phyloP scores from a whole-genome alignment of 2,329 filamentous ascomycete genomes.

The Hysterium pulicare region DNA sequence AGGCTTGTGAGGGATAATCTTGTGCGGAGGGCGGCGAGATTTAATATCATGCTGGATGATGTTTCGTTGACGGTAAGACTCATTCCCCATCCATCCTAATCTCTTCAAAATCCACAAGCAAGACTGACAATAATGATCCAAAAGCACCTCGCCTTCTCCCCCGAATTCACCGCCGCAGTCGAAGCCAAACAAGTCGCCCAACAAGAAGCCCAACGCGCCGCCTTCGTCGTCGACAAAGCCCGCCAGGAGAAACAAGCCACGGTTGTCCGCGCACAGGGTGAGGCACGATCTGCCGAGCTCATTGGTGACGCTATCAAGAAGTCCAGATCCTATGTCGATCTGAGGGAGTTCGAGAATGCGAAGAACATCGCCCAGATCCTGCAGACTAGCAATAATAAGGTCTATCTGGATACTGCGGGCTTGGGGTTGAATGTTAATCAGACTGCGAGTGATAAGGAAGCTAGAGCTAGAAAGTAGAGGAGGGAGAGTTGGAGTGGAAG shows the following conservation, averaged over 20 bases:
- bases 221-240: conserved; percentile 97
- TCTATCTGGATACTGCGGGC: conserved; percentile 88
- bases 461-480: conserved; percentile 25
- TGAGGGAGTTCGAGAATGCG: conserved; percentile 98
- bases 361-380: conserved; percentile 81
- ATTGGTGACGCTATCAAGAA: conserved; percentile 99
- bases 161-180: conserved; percentile 66
- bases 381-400: conserved; percentile 87
- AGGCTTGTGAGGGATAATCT: conserved; percentile 89
- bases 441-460: conserved; percentile 39
- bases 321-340: conserved; percentile 91
- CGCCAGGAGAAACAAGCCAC: conserved; percentile 99
- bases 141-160: conserved; percentile 65
- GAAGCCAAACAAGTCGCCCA: conserved; percentile 69
- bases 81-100: not conserved
- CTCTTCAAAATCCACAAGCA: not conserved
- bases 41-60: conserved; percentile 97
- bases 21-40: conserved; percentile 82
- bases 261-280: conserved; percentile 97
- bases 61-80: conserved; percentile 83
- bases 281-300: conserved; percentile 93
- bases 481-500: not conserved
- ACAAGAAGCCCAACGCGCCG: conserved; percentile 94
- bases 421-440: conserved; percentile 79
- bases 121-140: conserved; percentile 8